Evolutionary conservation across 2,329 filamentous ascomycete genomes (phyloP).

Genomic region (Davidsoniella eucalypti): DNA sequence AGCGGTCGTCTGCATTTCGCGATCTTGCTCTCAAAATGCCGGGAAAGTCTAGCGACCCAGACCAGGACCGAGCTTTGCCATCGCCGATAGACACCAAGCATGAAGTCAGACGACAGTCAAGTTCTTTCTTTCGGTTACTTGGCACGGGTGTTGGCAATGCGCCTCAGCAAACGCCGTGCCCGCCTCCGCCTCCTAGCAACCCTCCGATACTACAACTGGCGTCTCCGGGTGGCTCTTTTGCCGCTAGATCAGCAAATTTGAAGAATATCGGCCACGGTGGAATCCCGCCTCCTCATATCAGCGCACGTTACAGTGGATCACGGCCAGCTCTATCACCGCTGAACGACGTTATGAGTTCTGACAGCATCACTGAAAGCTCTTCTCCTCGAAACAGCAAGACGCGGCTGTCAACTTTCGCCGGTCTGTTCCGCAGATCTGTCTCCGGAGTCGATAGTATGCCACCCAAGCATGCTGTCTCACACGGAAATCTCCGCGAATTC

Average conservation of each 20-base stretch:
- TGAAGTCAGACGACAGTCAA: not conserved
- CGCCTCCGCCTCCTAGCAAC: not conserved
- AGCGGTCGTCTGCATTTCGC: not conserved
- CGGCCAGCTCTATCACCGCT: slow-evolving; percentile 9
- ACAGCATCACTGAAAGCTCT: not conserved
- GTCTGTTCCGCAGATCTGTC: slow-evolving; percentile 5
- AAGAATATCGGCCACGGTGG: not conserved
- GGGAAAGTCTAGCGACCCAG: not conserved
- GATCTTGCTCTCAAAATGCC: slow-evolving; percentile 5
- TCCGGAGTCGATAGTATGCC: not conserved
- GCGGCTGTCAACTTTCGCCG: slow-evolving; percentile 5
- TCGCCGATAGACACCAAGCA: not conserved
- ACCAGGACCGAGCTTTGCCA: not conserved
- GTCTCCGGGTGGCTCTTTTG: not conserved
- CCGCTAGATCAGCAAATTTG: not conserved
- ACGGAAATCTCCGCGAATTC: slow-evolving; percentile 4
- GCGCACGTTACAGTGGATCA: not conserved
- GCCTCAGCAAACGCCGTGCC: too few relatives aligned
- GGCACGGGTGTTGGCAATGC: too few relatives aligned
- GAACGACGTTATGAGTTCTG: slow-evolving; percentile 8
- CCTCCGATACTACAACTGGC: not conserved
- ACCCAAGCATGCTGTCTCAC: not conserved
- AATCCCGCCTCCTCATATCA: not conserved
- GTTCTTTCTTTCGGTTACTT: not conserved
- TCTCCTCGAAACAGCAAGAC: slow-evolving; percentile 1